Evolutionary conservation across 2,329 filamentous ascomycete species (phyloP).

Genomic region (Neofusicoccum laricinum): DNA sequence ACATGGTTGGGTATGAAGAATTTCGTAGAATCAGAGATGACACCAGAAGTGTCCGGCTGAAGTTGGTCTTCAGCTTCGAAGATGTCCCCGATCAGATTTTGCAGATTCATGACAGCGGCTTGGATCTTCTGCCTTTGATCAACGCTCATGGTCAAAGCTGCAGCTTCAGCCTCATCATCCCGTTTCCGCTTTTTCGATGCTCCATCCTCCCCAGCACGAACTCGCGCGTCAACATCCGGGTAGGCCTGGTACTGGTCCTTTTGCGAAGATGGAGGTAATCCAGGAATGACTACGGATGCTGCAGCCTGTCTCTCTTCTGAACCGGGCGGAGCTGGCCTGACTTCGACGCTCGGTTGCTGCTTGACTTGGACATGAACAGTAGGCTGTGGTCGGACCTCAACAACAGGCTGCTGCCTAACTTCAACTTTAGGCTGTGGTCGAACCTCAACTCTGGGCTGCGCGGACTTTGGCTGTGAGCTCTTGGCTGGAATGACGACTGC

Average conservation of each 20-base stretch:
- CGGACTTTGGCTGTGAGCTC: not conserved
- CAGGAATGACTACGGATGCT: constrained; percentile 49
- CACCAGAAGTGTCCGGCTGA: constrained; percentile 51
- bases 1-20: constrained; percentile 55
- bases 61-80: constrained; percentile 71
- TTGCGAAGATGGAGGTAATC: constrained; percentile 38
- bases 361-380: not conserved
- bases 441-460: not conserved
- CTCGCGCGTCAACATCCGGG: constrained; percentile 34
- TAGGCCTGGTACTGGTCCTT: constrained; percentile 41
- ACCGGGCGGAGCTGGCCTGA: constrained; percentile 17
- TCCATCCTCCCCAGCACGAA: constrained; percentile 18
- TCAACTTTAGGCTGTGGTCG: not conserved
- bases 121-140: constrained; percentile 83
- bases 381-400: not conserved
- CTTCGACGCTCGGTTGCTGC: not conserved
- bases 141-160: constrained; percentile 59
- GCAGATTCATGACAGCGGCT: constrained; percentile 67
- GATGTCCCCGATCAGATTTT: constrained; percentile 66
- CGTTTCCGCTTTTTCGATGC: constrained; percentile 51
- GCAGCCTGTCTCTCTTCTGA: constrained; percentile 23
- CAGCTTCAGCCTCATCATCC: constrained; percentile 53
- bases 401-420: not conserved
- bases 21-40: constrained; percentile 45
- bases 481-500: constrained; percentile 11